phyloP scores from a whole-genome alignment of 257 asterid species.

The Craterostigma plantagineum region DNA sequence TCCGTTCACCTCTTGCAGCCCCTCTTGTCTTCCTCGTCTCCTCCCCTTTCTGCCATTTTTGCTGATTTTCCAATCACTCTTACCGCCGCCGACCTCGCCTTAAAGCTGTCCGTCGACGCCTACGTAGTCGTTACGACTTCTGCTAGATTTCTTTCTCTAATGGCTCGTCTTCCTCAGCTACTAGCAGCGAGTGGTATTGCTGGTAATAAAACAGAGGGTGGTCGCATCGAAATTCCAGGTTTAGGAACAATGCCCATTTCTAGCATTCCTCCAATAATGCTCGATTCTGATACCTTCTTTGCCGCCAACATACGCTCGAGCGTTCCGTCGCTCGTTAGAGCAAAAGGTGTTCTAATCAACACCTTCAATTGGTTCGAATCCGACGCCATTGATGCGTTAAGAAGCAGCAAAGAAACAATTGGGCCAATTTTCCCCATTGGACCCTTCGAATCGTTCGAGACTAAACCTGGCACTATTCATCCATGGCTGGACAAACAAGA shows the following conservation, averaged over 20 bases:
- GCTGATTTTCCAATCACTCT: constrained; percentile 12
- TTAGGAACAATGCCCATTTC: constrained; percentile 18
- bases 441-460: constrained; percentile 14
- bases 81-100: constrained; percentile 6
- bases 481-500: constrained; percentile 35
- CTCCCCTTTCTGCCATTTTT: constrained; percentile 21
- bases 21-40: constrained; percentile 12
- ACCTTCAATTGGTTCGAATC: constrained; percentile 21
- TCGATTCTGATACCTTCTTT: constrained; percentile 14
- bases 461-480: background rate
- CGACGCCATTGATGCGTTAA: constrained; percentile 16
- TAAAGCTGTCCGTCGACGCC: constrained; percentile 5
- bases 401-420: constrained; percentile 3
- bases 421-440: constrained; percentile 24
- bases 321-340: constrained; percentile 6
- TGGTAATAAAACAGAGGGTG: background rate
- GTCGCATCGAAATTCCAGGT: constrained; percentile 12
- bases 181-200: background rate
- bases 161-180: constrained; percentile 19
- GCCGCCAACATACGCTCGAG: constrained; percentile 13
- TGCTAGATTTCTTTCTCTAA: constrained; percentile 23
- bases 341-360: constrained; percentile 23
- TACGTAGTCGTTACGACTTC: constrained; percentile 17
- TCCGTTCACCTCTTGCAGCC: constrained; percentile 25
- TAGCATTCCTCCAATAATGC: constrained; percentile 25